A percentile compares a stretch with the other conserved stretches of the same genome.
Conservation (phyloP, 106 monocot species). For the Acorus calamus region DNA sequence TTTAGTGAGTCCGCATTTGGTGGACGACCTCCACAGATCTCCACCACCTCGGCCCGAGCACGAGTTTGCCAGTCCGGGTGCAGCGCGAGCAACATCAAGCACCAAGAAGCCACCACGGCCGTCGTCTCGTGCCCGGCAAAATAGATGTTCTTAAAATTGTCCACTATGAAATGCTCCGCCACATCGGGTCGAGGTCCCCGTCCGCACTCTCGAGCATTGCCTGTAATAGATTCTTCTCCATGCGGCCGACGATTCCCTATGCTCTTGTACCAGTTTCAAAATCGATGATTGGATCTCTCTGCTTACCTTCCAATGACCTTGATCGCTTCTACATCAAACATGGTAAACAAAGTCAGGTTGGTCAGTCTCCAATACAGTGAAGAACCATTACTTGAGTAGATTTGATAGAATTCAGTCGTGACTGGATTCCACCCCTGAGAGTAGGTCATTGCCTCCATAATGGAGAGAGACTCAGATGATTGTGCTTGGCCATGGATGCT, state of each 20-base stretch:
- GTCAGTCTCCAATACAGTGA: too few relatives aligned
- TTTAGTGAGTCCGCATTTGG: slow-evolving; percentile 31
- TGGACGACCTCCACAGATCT: slow-evolving; percentile 19
- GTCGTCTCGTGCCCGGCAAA: slow-evolving; percentile 77
- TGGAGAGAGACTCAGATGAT: too few relatives aligned
- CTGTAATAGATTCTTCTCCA: slow-evolving; percentile 29
- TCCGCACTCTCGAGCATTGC: slow-evolving; percentile 32
- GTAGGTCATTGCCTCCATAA: too few relatives aligned
- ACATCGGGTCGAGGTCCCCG: not conserved
- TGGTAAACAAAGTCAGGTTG: too few relatives aligned
- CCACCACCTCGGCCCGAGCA: slow-evolving; percentile 44
- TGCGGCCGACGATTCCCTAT: not conserved
- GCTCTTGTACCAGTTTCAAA: slow-evolving; percentile 27
- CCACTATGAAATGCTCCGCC: slow-evolving; percentile 47
- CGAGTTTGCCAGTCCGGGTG: slow-evolving; percentile 61
- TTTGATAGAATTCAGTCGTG: too few relatives aligned
- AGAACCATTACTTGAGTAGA: too few relatives aligned
- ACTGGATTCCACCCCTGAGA: too few relatives aligned
- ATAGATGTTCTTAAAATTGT: slow-evolving; percentile 85
- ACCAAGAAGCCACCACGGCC: slow-evolving; percentile 47
- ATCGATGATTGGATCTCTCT: slow-evolving; percentile 36
- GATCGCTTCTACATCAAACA: too few relatives aligned
- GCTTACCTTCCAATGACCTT: too few relatives aligned
- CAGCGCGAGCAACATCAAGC: slow-evolving; percentile 48
- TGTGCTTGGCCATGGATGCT: too few relatives aligned